Conservation (phyloP, 2,329 filamentous ascomycete genomes). For the Sphaerulina vaccinii region DNA sequence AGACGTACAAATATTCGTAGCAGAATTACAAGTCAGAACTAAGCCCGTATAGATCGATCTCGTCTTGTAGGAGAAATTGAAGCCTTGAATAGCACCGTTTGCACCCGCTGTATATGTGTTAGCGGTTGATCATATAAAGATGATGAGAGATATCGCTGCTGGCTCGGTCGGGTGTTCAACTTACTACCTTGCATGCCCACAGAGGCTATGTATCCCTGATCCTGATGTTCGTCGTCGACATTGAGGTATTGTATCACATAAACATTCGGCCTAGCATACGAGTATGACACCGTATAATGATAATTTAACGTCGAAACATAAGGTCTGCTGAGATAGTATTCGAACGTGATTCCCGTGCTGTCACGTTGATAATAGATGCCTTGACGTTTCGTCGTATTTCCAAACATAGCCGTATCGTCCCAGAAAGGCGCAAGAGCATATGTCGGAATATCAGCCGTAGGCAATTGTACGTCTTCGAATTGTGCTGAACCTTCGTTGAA, state of each 20-base stretch:
- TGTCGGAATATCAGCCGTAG: slow-evolving; percentile 29
- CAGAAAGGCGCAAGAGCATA: slow-evolving; percentile 35
- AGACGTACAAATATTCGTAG: slow-evolving; percentile 20
- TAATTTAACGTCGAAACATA: slow-evolving; percentile 16
- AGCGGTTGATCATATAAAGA: too few species aligned
- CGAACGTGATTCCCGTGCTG: slow-evolving; percentile 31
- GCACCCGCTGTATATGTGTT: not conserved
- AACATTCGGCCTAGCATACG: slow-evolving; percentile 30
- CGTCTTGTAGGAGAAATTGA: slow-evolving; percentile 23
- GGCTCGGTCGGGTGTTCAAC: too few species aligned
- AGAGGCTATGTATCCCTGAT: slow-evolving; percentile 24
- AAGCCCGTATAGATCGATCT: slow-evolving; percentile 25
- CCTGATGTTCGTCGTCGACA: slow-evolving; percentile 25
- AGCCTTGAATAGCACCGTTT: slow-evolving; percentile 8
- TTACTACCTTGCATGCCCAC: slow-evolving; percentile 36
- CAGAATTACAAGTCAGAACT: slow-evolving; percentile 30
- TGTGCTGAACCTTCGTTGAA: slow-evolving; percentile 29
- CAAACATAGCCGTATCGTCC: slow-evolving; percentile 36
- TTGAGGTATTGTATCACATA: slow-evolving; percentile 34
- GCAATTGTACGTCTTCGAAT: slow-evolving; percentile 29
- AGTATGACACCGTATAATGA: slow-evolving; percentile 37
- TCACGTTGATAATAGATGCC: slow-evolving; percentile 38
- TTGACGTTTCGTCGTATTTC: slow-evolving; percentile 19
- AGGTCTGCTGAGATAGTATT: slow-evolving; percentile 33
- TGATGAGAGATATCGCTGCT: too few species aligned